Base-by-base conservation (phyloP, 192 early-diverging fungal species). In the Coemansia sp. region DNA sequence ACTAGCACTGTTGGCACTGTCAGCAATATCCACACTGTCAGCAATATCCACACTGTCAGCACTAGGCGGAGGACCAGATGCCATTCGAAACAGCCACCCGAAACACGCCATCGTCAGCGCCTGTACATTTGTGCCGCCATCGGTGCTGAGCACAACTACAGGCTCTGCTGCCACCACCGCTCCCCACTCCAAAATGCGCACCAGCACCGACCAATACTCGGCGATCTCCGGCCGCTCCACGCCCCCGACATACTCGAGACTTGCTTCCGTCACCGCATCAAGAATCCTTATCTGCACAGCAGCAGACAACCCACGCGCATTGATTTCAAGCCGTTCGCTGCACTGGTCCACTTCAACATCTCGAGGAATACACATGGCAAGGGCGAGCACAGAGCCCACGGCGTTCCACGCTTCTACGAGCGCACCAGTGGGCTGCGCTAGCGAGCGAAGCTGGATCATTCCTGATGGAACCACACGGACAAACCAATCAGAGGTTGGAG, bases 61-160 rank as follows among this genome's bases (percentile, higher is more conserved):
- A 41, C 17, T 38, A 45, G 4, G 10, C 22, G 19, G 5, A 39
- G 35, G 24, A 8, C 15, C 53, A 10, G 60, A 65, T 15, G 64
- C 51, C 75, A 77, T 64, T 50, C 53, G 47, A 41, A 77, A 68
- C 59, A 81, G 60, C 78, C 78, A 81, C 19, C 38, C 21, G 21
- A 75, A 63, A 11, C 78, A 56, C 27, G 65, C 78, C 66, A 63
- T 56, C 0, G 72, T 52, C 62, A 80, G 59, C 35, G n/a, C 67
- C 29, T 64, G 74, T 39, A 38, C 27, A 27, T 12, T 38, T 10
- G 11, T 10, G 35, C 2, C 19, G 25, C 17, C 38, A n/a, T 14
- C 51, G 10, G n/a, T n/a, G 21, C 19, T 47, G 1, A 72, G 60
- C 49, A 70, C 50, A 49, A 76, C 73, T 11, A 63, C 67, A 7